Evolutionary conservation across 495 filamentous ascomycete species (phyloP).

Genomic region (Aspergillus biplanus): DNA sequence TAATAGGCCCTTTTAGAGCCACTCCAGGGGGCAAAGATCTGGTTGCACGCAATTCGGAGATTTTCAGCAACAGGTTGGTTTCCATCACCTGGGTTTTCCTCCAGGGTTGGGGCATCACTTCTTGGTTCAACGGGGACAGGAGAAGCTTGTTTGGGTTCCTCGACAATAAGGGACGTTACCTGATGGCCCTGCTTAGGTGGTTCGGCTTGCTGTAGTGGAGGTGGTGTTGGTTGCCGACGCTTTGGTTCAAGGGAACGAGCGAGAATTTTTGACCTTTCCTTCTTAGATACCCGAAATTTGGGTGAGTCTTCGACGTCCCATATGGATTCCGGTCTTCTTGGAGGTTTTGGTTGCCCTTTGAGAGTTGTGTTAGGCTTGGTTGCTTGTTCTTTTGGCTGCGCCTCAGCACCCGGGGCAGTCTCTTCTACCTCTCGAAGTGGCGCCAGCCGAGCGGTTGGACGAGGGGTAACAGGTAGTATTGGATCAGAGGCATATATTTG

Average conservation of each 20-base stretch:
- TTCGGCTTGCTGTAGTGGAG: constrained; percentile 3
- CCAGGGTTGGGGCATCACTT: neutral
- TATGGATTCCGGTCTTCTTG: constrained; percentile 36
- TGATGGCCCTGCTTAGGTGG: constrained; percentile 6
- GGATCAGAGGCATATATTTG: constrained; percentile 39
- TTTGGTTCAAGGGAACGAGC: constrained; percentile 17
- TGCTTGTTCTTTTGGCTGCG: constrained; percentile 17
- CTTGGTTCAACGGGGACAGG: constrained; percentile 15
- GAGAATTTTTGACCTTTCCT: constrained; percentile 25
- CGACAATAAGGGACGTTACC: constrained; percentile 16
- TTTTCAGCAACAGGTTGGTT: constrained; percentile 14
- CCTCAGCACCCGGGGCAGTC: constrained; percentile 17
- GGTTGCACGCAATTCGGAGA: constrained; percentile 43
- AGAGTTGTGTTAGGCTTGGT: constrained; percentile 22
- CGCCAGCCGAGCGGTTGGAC: constrained; percentile 16
- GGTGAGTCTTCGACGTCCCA: constrained; percentile 46
- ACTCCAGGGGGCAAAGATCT: constrained; percentile 56
- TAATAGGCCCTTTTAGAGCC: constrained; percentile 53
- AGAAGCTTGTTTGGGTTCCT: constrained; percentile 13
- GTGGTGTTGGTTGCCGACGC: constrained; percentile 8
- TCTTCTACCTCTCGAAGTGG: constrained; percentile 14
- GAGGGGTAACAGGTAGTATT: constrained; percentile 38
- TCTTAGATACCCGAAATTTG: constrained; percentile 32
- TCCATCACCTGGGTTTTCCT: constrained; percentile 1
- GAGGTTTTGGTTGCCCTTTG: constrained; percentile 28